Percentiles rank a stretch among this genome's conserved stretches.
Evolutionary conservation across 1,139 yeast species (phyloP).

Genomic region (Debaryomyces robertsiae): DNA sequence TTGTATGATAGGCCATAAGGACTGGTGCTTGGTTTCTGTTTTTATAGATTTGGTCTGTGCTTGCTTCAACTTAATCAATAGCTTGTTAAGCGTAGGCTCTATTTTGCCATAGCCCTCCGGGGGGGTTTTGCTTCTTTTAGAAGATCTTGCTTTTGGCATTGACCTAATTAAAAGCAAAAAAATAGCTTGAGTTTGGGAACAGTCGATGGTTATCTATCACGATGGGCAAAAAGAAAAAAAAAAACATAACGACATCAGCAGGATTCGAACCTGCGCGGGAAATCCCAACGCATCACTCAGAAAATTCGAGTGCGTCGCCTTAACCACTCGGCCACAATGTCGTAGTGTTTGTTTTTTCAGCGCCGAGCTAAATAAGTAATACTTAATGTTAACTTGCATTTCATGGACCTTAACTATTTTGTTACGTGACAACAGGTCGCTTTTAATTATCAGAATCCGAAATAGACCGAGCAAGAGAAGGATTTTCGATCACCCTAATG

Average conservation of each 20-base stretch:
- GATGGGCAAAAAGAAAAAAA: constrained; percentile 15
- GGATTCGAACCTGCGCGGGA: constrained; percentile 94
- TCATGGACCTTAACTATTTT: too few relatives aligned
- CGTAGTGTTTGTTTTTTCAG: too few relatives aligned
- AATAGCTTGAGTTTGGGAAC: neutral
- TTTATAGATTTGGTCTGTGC: constrained; percentile 43
- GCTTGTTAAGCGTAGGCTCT: constrained; percentile 69
- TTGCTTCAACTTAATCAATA: constrained; percentile 60
- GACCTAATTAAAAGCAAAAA: neutral
- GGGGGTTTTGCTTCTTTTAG: constrained; percentile 49
- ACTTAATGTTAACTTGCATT: too few relatives aligned
- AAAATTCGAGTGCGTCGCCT: too few relatives aligned
- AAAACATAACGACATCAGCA: constrained; percentile 70
- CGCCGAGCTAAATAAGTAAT: too few relatives aligned
- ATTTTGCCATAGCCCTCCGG: constrained; percentile 79
- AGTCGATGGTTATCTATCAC: neutral
- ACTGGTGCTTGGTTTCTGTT: constrained; percentile 47
- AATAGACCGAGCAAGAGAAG: too few relatives aligned
- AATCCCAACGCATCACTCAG: constrained; percentile 70
- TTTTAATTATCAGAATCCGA: too few relatives aligned
- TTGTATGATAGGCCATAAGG: constrained; percentile 73
- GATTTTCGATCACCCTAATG: too few relatives aligned
- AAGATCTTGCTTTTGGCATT: constrained; percentile 48
- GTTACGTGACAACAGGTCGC: too few relatives aligned
- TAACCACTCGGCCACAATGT: too few relatives aligned